Evolutionary conservation across 2,329 filamentous ascomycete genomes (phyloP).

Genomic region (Aspergillus caelatus): DNA sequence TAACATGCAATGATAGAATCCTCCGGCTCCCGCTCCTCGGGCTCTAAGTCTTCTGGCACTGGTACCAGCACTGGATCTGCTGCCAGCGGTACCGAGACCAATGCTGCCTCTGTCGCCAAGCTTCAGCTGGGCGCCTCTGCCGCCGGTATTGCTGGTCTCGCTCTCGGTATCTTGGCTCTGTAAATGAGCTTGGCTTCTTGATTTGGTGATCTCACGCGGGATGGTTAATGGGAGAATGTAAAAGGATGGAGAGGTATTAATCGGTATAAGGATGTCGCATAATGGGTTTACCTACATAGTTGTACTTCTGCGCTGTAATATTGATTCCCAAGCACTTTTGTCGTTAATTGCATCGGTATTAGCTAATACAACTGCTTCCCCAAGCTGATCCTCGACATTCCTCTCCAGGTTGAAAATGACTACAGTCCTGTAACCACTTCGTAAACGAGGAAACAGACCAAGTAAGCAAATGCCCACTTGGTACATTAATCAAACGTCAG

Average conservation of each 20-base stretch:
- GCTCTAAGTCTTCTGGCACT: slow-evolving; percentile 14
- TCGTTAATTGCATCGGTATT: background rate
- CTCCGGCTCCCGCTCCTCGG: background rate
- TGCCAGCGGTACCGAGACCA: slow-evolving; percentile 13
- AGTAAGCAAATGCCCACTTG: too few species aligned
- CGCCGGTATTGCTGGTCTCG: slow-evolving; percentile 37
- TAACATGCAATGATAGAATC: slow-evolving; percentile 10
- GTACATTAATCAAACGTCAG: too few species aligned
- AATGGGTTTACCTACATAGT: slow-evolving; percentile 14
- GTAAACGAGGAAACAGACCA: too few species aligned
- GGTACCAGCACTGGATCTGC: slow-evolving; percentile 20
- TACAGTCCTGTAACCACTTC: too few species aligned
- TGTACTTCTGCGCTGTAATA: slow-evolving; percentile 7
- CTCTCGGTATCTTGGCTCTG: slow-evolving; percentile 41
- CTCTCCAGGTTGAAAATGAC: too few species aligned
- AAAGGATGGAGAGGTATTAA: slow-evolving; percentile 11
- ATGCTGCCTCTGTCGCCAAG: slow-evolving; percentile 32
- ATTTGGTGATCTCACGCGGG: background rate
- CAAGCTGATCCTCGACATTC: too few species aligned
- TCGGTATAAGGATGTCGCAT: background rate
- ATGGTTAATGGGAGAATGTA: slow-evolving; percentile 3
- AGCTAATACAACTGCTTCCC: background rate
- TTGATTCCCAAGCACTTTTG: slow-evolving; percentile 4
- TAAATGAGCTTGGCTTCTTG: slow-evolving; percentile 21
- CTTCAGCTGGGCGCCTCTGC: slow-evolving; percentile 36